Conservation (phyloP, 495 filamentous ascomycete genomes). For the Penicillium coffeae region DNA sequence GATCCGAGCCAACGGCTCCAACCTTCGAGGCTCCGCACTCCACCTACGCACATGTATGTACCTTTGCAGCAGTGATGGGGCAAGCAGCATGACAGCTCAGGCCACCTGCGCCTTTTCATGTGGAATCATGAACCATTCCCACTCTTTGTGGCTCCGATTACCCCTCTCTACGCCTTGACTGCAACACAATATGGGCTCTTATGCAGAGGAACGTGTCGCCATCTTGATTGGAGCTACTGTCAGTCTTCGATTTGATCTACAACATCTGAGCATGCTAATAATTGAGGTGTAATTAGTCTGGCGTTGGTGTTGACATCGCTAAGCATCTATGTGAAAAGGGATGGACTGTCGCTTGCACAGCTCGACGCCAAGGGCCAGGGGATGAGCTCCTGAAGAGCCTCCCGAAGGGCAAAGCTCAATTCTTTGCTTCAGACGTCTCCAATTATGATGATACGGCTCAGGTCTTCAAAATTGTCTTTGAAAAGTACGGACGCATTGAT, state of each 20-base stretch:
- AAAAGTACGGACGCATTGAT: conserved; percentile 25
- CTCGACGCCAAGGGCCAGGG: conserved; percentile 17
- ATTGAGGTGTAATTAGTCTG: no score
- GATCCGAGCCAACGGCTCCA: no score
- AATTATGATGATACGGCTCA: conserved; percentile 20
- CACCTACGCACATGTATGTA: no score
- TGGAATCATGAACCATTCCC: no score
- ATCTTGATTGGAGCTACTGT: conserved; percentile 21
- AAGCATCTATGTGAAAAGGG: conserved; percentile 19
- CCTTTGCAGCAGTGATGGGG: no score
- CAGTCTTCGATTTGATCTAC: no score
- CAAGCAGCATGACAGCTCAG: no score
- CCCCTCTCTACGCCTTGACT: no score
- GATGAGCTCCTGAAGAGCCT: conserved; percentile 13
- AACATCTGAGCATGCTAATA: no score
- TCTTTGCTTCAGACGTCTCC: conserved; percentile 24
- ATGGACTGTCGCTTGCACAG: conserved; percentile 25
- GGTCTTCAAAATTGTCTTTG: conserved; percentile 14
- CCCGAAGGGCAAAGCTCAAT: conserved; percentile 10
- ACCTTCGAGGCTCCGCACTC: no score
- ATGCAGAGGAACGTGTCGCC: conserved; percentile 15
- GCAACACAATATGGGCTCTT: conserved; percentile 9
- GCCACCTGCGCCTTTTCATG: no score
- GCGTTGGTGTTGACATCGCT: conserved; percentile 23
- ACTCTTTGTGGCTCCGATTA: no score